Conservation (phyloP, 345 rosid species). For the Raphanus raphanistrum region DNA sequence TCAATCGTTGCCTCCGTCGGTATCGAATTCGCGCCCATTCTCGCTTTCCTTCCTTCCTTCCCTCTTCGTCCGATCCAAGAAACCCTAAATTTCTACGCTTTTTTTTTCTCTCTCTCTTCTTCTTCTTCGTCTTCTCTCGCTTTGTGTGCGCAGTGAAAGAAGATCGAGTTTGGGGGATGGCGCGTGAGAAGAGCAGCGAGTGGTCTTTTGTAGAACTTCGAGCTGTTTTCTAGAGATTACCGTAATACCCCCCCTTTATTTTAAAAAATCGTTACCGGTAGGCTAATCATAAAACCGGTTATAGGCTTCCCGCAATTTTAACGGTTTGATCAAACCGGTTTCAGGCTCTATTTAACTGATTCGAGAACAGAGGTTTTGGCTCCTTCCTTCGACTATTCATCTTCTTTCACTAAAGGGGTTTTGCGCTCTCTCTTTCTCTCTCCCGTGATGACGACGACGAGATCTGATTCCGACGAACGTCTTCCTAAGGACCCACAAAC, state of each 20-base stretch:
- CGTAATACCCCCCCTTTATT: neutral
- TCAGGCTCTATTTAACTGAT: neutral
- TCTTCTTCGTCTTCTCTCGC: slow-evolving; percentile 18
- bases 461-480: slow-evolving; percentile 19
- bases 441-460: slow-evolving; percentile 19
- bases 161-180: slow-evolving; percentile 26
- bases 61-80: neutral
- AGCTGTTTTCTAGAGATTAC: slow-evolving; percentile 8
- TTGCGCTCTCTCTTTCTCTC: neutral
- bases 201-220: slow-evolving; percentile 29
- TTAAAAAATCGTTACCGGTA: neutral
- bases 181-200: slow-evolving; percentile 44
- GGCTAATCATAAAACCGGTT: neutral
- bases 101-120: neutral
- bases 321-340: slow-evolving; percentile 25
- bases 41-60: neutral
- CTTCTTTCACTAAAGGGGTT: neutral
- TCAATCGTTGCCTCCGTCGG: neutral
- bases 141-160: slow-evolving; percentile 30
- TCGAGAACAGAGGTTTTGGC: neutral
- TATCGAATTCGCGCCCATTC: neutral
- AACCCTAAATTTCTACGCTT: slow-evolving; percentile 46
- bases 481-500: neutral
- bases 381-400: neutral
- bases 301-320: neutral